A percentile compares a stretch with the other conserved stretches of the same genome.
These are phyloP conservation scores for Taphrina flavorubra DNA, from an alignment of 1,139 yeast species.

Conservation along the genomic window DNA sequence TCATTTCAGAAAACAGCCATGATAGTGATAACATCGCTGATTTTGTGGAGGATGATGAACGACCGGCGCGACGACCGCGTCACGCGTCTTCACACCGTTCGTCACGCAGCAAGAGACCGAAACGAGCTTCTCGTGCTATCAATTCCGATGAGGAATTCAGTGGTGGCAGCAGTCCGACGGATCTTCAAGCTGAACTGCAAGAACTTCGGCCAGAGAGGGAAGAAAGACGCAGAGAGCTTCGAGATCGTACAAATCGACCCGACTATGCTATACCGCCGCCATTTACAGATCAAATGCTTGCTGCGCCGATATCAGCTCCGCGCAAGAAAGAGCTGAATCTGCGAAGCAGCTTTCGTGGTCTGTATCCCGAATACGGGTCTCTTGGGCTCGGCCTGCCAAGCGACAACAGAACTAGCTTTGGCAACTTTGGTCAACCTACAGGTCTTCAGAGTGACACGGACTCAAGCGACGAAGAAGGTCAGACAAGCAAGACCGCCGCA, in stretches of 20 bases:
- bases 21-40: slow-evolving; percentile 8
- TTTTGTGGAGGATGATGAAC: slow-evolving; percentile 22
- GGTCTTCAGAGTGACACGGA: slow-evolving; percentile 32
- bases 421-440: slow-evolving; percentile 28
- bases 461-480: slow-evolving; percentile 38
- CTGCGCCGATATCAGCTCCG: background rate
- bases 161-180: background rate
- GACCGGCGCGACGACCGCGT: background rate
- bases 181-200: slow-evolving; percentile 22
- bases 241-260: slow-evolving; percentile 38
- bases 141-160: slow-evolving; percentile 16
- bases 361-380: slow-evolving; percentile 29
- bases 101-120: background rate
- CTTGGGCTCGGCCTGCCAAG: slow-evolving; percentile 32
- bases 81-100: background rate
- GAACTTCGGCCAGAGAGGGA: slow-evolving; percentile 18
- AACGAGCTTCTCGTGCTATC: background rate
- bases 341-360: slow-evolving; percentile 28
- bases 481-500: slow-evolving; percentile 9
- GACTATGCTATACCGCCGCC: slow-evolving; percentile 43
- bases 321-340: slow-evolving; percentile 12
- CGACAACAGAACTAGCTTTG: slow-evolving; percentile 8
- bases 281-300: slow-evolving; percentile 32
- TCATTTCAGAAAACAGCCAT: background rate
- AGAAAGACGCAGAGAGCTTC: slow-evolving; percentile 26